Evolutionary conservation across 306 rosid species (phyloP), one percentile per base, ranked within the genome.

Genomic region (Ziziphus jujuba): DNA sequence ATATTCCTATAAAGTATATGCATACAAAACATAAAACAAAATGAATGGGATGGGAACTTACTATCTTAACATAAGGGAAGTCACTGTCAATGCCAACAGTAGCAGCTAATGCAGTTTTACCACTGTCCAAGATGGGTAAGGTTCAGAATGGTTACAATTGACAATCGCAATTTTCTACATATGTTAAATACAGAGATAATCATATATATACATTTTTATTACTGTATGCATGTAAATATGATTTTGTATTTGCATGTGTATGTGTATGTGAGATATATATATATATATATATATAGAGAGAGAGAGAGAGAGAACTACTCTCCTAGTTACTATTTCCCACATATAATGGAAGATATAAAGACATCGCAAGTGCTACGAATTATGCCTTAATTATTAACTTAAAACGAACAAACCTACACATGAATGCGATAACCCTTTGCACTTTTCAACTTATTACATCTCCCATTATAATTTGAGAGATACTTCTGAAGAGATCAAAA

Each of bases 71-170:
- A 76, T 88, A 95, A 24, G 99, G 89, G 67, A 95, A 95, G 79
- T 90, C 99, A 56, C 99, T 95, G 81, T 88, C 91, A 35, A 95
- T 91, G 75, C 99, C 99, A 80, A 90, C 85, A 36, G 97, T 90
- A 75, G 99, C 95, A 73, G 97, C 87, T 75, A 95, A 78, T 58
- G 99, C 91, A 17, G 91, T 87, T 85, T 95, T 95, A 70, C 97
- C 99, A 82, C 99, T 95, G 86, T 63, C 76, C 71, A 83, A 77
- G 68, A 75, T 51, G 58, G 72, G 74, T 33, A 61, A 77, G 56
- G 73, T 61, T 75, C n/a, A 87, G 81, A 72, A 68, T 58, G 31
- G 10, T 67, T 56, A 11, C 65, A 66, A 70, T 52, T 31, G 61
- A 72, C 54, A 66, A 71, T 38, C 33, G 45, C 33, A 66, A 74